Percentiles rank a stretch among this genome's conserved stretches.
Evolutionary conservation across 805 yeast species (phyloP).

Genomic region (Grigorovia humatica): DNA sequence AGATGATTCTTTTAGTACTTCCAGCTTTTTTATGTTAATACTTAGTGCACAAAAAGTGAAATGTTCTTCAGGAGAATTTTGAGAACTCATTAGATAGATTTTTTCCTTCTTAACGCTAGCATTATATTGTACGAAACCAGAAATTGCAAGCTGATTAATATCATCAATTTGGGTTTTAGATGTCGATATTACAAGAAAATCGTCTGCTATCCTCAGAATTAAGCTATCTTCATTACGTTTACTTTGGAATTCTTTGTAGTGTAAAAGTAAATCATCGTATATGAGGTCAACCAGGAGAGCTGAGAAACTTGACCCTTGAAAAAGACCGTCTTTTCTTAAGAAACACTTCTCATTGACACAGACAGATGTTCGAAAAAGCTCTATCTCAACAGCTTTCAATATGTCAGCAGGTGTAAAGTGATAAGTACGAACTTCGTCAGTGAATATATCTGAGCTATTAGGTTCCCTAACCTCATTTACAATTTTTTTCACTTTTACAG

Average conservation of each 20-base stretch:
- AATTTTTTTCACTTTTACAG: constrained; percentile 6
- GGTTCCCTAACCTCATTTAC: constrained; percentile 15
- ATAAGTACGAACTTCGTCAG: constrained; percentile 29
- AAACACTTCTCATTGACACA: constrained; percentile 32
- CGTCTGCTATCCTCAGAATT: constrained; percentile 70
- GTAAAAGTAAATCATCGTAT: constrained; percentile 49
- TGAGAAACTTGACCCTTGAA: constrained; percentile 78
- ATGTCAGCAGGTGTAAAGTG: constrained; percentile 37
- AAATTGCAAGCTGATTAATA: constrained; percentile 22
- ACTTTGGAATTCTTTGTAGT: constrained; percentile 20
- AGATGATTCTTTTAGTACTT: constrained; percentile 29
- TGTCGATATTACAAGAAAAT: constrained; percentile 62
- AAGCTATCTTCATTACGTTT: constrained; percentile 23
- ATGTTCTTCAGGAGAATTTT: constrained; percentile 1
- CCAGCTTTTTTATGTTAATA: constrained; percentile 27
- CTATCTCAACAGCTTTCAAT: constrained; percentile 36
- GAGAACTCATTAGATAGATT: constrained; percentile 24
- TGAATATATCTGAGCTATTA: constrained; percentile 10
- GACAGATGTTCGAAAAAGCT: constrained; percentile 42
- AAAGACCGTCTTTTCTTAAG: constrained; percentile 57
- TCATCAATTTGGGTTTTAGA: constrained; percentile 19
- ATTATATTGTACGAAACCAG: constrained; percentile 36
- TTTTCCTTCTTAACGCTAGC: constrained; percentile 34
- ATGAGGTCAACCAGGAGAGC: constrained; percentile 63
- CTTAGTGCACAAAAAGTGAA: constrained; percentile 36